Conservation (phyloP, 108 stramenopile species). For the Chaetoceros tenuissimus region DNA sequence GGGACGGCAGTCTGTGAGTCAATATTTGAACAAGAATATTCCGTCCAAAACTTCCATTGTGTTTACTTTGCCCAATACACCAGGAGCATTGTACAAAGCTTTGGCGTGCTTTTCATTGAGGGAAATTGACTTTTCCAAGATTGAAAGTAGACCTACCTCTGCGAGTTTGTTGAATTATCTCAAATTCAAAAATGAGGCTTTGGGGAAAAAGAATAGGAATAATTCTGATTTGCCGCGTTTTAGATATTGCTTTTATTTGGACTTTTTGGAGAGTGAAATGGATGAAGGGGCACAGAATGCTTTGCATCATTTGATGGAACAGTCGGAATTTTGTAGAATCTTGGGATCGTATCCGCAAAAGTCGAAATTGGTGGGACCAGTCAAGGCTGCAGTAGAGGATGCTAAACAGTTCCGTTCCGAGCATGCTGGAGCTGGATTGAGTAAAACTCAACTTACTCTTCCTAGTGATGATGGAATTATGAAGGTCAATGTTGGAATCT, state of each 20-base stretch:
- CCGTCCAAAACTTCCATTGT: constrained; percentile 89
- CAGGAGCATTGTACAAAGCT: constrained; percentile 93
- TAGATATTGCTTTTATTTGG: constrained; percentile 87
- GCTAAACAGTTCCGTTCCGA: constrained; percentile 46
- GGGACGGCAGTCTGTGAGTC: constrained; percentile 61
- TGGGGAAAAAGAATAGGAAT: constrained; percentile 20
- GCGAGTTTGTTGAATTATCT: constrained; percentile 75
- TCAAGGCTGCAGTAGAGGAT: constrained; percentile 59
- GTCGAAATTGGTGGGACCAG: constrained; percentile 74
- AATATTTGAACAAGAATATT: constrained; percentile 59
- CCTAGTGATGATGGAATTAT: constrained; percentile 48
- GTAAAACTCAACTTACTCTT: constrained; percentile 18
- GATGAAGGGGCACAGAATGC: constrained; percentile 75
- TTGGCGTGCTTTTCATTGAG: constrained; percentile 91
- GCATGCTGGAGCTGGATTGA: constrained; percentile 11
- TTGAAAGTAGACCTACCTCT: constrained; percentile 91
- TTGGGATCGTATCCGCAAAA: constrained; percentile 82
- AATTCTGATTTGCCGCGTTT: constrained; percentile 66
- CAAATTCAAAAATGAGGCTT: constrained; percentile 61
- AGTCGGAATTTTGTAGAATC: constrained; percentile 78
- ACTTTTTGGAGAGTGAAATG: constrained; percentile 65
- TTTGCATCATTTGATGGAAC: constrained; percentile 73
- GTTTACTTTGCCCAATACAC: constrained; percentile 87
- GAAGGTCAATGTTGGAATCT: constrained; percentile 35
- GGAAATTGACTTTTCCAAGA: constrained; percentile 96